These are phyloP conservation scores for Solanum okadae DNA, from an alignment of 257 asterid species.

Conservation along the genomic window DNA sequence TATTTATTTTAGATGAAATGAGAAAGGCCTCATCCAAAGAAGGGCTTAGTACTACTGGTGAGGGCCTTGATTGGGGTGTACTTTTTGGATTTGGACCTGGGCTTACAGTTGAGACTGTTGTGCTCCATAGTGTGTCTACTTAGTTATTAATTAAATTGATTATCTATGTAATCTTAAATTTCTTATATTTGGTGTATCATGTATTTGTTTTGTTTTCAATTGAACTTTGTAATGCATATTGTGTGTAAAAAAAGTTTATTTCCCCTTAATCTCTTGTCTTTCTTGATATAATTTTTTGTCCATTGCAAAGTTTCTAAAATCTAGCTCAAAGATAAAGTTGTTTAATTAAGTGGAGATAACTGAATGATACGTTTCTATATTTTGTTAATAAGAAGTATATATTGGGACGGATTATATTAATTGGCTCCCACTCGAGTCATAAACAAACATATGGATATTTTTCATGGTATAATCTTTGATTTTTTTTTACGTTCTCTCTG, in stretches of 20 bases:
- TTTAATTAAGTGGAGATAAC: not conserved
- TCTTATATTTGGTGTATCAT: not conserved
- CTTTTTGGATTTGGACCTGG: conserved; percentile 76
- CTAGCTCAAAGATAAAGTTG: not conserved
- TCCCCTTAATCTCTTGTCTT: not conserved
- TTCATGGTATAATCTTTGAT: not conserved
- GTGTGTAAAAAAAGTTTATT: not conserved
- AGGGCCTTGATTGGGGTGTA: conserved; percentile 69
- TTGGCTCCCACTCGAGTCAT: not conserved
- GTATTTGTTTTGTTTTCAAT: not conserved
- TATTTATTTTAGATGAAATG: conserved; percentile 59
- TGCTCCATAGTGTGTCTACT: conserved; percentile 46
- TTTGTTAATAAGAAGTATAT: not conserved
- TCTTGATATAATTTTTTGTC: not conserved
- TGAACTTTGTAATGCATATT: not conserved
- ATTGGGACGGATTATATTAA: too few relatives aligned
- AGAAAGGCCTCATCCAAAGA: conserved; percentile 50
- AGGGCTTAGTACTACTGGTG: conserved; percentile 50
- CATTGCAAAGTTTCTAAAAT: not conserved
- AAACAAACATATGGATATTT: not conserved
- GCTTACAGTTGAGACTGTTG: conserved; percentile 64
- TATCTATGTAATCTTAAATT: not conserved
- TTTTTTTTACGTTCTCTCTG: too few relatives aligned
- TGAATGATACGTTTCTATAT: not conserved
- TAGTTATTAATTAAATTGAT: not conserved